Percentiles rank a stretch among this genome's conserved stretches.
These are phyloP conservation scores for Diaporthe vexans DNA, from an alignment of 2,329 filamentous ascomycete genomes.

Conservation along the genomic window DNA sequence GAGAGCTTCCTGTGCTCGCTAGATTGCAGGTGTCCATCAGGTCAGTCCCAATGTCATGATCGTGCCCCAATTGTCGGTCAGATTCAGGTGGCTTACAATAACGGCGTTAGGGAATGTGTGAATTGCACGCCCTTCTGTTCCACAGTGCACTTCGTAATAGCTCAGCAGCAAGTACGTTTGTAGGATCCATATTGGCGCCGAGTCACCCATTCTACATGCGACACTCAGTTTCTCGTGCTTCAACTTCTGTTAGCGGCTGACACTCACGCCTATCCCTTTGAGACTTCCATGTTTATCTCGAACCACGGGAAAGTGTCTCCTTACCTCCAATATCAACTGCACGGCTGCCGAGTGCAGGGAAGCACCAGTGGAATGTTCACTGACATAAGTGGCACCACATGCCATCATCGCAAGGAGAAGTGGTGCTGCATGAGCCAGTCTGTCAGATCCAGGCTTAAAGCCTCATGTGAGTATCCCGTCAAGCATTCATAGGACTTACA, in stretches of 20 bases:
- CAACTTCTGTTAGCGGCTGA: neutral
- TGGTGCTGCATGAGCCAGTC: neutral
- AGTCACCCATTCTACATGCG: neutral
- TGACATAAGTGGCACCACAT: constrained; percentile 4
- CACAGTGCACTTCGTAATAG: constrained; percentile 1
- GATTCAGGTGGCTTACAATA: neutral
- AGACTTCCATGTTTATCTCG: neutral
- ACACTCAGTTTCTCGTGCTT: neutral
- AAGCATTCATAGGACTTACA: neutral
- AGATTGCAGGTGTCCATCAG: neutral
- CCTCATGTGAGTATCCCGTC: too few relatives aligned
- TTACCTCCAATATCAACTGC: neutral
- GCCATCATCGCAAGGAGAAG: neutral
- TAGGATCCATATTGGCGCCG: neutral
- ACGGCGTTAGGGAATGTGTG: neutral
- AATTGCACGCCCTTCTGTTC: neutral
- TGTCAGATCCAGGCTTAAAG: neutral
- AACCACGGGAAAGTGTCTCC: neutral
- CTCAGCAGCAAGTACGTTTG: neutral
- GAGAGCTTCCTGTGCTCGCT: neutral
- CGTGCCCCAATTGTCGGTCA: too few relatives aligned
- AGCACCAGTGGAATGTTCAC: neutral
- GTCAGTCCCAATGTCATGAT: neutral
- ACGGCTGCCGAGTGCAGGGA: neutral
- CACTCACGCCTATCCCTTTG: neutral